These are phyloP conservation scores for Wickerhamomyces canadensis DNA, from an alignment of 805 yeast species.

Conservation along the genomic window DNA sequence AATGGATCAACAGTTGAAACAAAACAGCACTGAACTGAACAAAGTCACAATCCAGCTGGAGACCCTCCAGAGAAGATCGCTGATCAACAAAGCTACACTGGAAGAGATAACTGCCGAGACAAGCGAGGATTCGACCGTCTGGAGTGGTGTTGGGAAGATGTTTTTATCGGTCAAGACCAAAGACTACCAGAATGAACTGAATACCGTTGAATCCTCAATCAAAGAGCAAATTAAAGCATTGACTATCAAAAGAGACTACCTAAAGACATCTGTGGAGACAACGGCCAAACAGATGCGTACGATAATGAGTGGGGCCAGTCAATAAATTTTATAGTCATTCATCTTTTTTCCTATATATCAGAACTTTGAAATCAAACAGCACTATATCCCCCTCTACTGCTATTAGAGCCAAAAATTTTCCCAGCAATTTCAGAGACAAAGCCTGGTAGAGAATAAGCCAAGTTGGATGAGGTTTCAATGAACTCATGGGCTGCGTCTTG, in stretches of 20 bases:
- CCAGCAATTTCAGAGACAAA: conserved; percentile 63
- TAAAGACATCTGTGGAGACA: conserved; percentile 72
- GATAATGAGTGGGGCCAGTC: conserved; percentile 20
- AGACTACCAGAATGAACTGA: conserved; percentile 43
- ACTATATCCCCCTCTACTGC: conserved; percentile 82
- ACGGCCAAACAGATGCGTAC: conserved; percentile 60
- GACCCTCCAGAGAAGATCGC: conserved; percentile 3
- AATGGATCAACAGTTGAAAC: conserved; percentile 59
- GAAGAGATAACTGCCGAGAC: conserved; percentile 38
- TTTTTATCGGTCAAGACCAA: conserved; percentile 42
- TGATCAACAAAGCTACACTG: conserved; percentile 39
- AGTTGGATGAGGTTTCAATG: conserved; percentile 57
- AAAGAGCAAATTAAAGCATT: conserved; percentile 57
- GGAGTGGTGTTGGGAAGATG: conserved; percentile 84
- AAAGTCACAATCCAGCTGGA: conserved; percentile 42
- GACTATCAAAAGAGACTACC: conserved; percentile 62
- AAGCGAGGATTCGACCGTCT: conserved; percentile 48
- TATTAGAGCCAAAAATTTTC: conserved; percentile 54
- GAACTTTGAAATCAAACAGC: too few relatives aligned
- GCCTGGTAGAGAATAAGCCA: conserved; percentile 54
- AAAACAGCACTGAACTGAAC: conserved; percentile 54
- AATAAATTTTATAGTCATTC: too few relatives aligned
- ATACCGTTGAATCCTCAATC: conserved; percentile 46
- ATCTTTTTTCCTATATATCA: too few relatives aligned
- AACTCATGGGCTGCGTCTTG: conserved; percentile 71